These are phyloP conservation scores for Annona cherimola DNA, from an alignment of 164 flowering plant genomes.

Conservation along the genomic window DNA sequence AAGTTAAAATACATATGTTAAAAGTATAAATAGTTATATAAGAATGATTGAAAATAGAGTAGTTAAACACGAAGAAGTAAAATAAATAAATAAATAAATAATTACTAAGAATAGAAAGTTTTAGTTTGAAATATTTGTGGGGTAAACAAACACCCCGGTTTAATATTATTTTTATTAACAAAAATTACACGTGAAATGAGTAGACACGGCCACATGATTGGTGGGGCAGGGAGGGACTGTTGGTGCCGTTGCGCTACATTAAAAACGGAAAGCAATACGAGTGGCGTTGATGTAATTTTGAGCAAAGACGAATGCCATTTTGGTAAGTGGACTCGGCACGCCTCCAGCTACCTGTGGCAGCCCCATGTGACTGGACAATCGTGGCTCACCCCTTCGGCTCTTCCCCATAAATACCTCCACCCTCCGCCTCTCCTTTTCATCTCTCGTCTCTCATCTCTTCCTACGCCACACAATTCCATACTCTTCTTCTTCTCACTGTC, in stretches of 20 bases:
- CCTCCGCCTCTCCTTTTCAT: background rate
- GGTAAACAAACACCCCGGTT: background rate
- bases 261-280: background rate
- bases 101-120: no score
- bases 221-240: background rate
- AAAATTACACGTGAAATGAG: background rate
- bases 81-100: no score
- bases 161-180: background rate
- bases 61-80: no score
- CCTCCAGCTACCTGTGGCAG: slow-evolving; percentile 12
- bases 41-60: no score
- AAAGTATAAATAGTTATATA: no score
- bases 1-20: no score
- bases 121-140: no score
- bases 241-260: background rate
- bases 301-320: background rate
- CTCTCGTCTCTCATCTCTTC: background rate
- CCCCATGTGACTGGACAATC: slow-evolving; percentile 12
- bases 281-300: background rate
- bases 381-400: slow-evolving; percentile 17
- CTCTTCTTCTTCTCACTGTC: background rate
- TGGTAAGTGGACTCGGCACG: slow-evolving; percentile 7
- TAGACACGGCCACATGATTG: background rate
- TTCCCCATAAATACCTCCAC: slow-evolving; percentile 2
- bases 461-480: background rate